Evolutionary conservation across 768 basidiomycete genomes (phyloP).

Genomic region (Lactarius tabidus): DNA sequence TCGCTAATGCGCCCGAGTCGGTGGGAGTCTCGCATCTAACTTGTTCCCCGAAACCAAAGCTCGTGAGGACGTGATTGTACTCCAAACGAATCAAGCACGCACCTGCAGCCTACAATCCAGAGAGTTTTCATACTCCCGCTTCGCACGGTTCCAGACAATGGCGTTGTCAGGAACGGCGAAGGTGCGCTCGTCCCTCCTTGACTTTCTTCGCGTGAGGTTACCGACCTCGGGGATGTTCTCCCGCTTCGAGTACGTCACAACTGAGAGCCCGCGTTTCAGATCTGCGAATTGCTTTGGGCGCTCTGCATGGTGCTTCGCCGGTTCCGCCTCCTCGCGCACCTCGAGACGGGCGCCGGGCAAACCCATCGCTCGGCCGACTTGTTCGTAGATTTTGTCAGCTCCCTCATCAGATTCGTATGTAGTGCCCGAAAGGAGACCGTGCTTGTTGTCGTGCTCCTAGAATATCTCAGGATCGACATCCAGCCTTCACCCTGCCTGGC

Average conservation of each 20-base stretch:
- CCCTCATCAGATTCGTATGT: constrained; percentile 97
- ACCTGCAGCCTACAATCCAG: constrained; percentile 81
- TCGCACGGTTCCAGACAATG: constrained; percentile 76
- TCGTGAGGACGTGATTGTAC: constrained; percentile 6
- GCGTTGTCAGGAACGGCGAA: constrained; percentile 95
- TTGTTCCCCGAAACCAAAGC: constrained; percentile 33
- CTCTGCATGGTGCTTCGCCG: constrained; percentile 75
- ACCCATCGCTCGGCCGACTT: constrained; percentile 91
- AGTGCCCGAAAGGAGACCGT: constrained; percentile 91
- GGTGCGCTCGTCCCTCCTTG: constrained; percentile 76
- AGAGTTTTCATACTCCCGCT: constrained; percentile 72
- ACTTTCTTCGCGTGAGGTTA: constrained; percentile 89
- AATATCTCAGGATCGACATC: constrained; percentile 89
- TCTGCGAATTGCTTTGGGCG: constrained; percentile 96
- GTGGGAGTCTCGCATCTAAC: constrained; percentile 83
- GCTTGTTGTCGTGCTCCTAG: constrained; percentile 97
- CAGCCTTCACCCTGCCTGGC: constrained; percentile 77
- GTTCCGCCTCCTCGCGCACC: constrained; percentile 67
- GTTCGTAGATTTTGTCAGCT: constrained; percentile 91
- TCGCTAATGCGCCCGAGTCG: constrained; percentile 75
- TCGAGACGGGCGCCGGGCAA: constrained; percentile 73
- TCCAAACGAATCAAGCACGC: constrained; percentile 25
- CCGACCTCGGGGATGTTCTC: constrained; percentile 93
- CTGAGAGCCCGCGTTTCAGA: constrained; percentile 82
- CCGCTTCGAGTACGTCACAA: constrained; percentile 91